Conservation (phyloP, 306 rosid species). For the Dryas drummondii region DNA sequence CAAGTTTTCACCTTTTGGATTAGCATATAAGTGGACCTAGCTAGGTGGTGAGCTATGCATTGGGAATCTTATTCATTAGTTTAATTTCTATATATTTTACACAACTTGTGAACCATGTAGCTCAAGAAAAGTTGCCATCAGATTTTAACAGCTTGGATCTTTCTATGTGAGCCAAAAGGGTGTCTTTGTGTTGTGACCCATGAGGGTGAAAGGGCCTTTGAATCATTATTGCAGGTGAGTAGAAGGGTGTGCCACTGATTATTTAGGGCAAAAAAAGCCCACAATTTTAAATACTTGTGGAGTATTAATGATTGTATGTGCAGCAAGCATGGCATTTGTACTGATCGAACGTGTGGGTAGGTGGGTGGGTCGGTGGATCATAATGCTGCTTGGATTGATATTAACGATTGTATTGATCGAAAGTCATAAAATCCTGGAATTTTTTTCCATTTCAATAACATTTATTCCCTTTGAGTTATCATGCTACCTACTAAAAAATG, state of each 20-base stretch:
- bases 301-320: not conserved
- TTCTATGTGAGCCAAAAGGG: conserved; percentile 10
- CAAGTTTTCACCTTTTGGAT: conserved; percentile 5
- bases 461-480: no score
- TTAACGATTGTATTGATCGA: not conserved
- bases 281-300: conserved; percentile 21
- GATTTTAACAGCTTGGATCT: conserved; percentile 1
- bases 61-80: conserved; percentile 10
- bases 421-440: no score
- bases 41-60: not conserved
- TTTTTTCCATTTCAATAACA: no score
- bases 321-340: conserved; percentile 15
- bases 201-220: conserved; percentile 26
- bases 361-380: not conserved
- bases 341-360: conserved; percentile 14
- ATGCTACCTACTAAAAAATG: no score
- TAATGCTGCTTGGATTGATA: not conserved
- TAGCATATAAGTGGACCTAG: conserved; percentile 13
- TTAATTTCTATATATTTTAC: not conserved
- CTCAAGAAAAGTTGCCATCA: not conserved
- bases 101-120: not conserved
- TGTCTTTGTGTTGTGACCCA: conserved; percentile 27
- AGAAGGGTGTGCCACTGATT: conserved; percentile 37
- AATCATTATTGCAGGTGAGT: conserved; percentile 46
- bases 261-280: conserved; percentile 43